Evolutionary conservation across 805 yeast species (phyloP).

Genomic region (Citeromyces matritensis): DNA sequence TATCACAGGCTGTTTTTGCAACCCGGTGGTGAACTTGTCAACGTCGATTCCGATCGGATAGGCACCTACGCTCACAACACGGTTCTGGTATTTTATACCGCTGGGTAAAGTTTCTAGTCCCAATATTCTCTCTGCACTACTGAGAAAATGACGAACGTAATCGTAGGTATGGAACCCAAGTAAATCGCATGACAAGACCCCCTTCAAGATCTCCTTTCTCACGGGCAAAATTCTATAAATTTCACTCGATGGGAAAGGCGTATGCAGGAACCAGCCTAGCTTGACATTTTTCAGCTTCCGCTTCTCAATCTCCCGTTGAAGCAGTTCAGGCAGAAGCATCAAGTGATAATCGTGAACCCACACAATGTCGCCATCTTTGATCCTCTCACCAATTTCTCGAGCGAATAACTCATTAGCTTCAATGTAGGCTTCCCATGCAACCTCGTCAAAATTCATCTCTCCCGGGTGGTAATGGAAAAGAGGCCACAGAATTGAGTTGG

Average conservation of each 20-base stretch:
- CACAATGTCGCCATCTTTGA: slow-evolving; percentile 71
- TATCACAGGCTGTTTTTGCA: slow-evolving; percentile 46
- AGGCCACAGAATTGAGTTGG: slow-evolving; percentile 95
- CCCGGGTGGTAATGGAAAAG: slow-evolving; percentile 98
- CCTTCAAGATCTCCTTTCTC: slow-evolving; percentile 78
- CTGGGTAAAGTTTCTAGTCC: slow-evolving; percentile 79
- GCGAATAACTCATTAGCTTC: slow-evolving; percentile 85
- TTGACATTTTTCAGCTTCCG: slow-evolving; percentile 38
- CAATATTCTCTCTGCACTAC: slow-evolving; percentile 75
- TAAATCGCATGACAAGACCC: slow-evolving; percentile 86
- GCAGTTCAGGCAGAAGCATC: slow-evolving; percentile 86
- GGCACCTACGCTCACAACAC: slow-evolving; percentile 81
- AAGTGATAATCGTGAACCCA: slow-evolving; percentile 98
- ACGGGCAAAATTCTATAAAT: slow-evolving; percentile 94
- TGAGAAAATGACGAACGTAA: slow-evolving; percentile 89
- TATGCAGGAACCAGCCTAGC: slow-evolving; percentile 89
- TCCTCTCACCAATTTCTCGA: slow-evolving; percentile 48
- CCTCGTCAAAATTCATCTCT: slow-evolving; percentile 95
- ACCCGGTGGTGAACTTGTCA: slow-evolving; percentile 73
- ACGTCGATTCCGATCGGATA: slow-evolving; percentile 99
- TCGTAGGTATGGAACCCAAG: slow-evolving; percentile 99
- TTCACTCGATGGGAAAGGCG: slow-evolving; percentile 96
- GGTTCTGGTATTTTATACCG: slow-evolving; percentile 66
- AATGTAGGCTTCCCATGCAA: slow-evolving; percentile 95
- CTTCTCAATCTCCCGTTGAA: slow-evolving; percentile 44